Evolutionary conservation across 768 basidiomycete species (phyloP), one percentile per base, ranked within the genome.

Genomic region (Trichaptum fuscoviolaceum): DNA sequence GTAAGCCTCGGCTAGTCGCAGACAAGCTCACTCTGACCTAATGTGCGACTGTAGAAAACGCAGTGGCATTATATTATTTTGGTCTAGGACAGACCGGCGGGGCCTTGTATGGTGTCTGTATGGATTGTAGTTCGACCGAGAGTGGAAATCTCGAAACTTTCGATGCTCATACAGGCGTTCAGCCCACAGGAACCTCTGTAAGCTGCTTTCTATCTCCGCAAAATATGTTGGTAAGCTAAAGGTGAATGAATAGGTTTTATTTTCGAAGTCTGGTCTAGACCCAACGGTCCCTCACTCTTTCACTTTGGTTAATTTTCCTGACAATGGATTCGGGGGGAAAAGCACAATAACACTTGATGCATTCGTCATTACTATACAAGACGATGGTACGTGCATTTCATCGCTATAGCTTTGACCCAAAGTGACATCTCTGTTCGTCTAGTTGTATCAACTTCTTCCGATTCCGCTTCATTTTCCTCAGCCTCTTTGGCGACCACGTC

Each of bases 21-120:
- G 2, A 35, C 27, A 63, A 35, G 61, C 36, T 27, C 34, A 23
- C 58, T 34, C 57, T 61, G 5, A 25, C 59, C 23, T 18, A 25
- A 15, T 15, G 8, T 61, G 24, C 59, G n/a, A 26, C 7, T 9
- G 24, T 59, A 78, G 76, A n/a, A 30, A 65, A 67, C 20, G 68
- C 73, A 8, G 68, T 73, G 0, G 72, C 71, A 25, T 67, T 77
- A 8, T 69, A 67, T 63, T 77, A 75, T 63, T 67, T 76, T 24
- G 77, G 75, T 8, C 73, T 73, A 66, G 71, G 67, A 58, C 67
- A 69, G 17, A 35, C 72, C 3, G 71, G 69, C 1, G 72, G 73
- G 0, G 74, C 75, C 0, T 34, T 71, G 59, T 78, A 75, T 65
- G 73, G 74, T 35, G 74, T 74, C 7, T 75, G 73, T 58, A 23